A percentile compares a stretch with the other conserved stretches of the same genome.
Conservation (phyloP, 164 flowering plant genomes). For the Platanus orientalis region DNA sequence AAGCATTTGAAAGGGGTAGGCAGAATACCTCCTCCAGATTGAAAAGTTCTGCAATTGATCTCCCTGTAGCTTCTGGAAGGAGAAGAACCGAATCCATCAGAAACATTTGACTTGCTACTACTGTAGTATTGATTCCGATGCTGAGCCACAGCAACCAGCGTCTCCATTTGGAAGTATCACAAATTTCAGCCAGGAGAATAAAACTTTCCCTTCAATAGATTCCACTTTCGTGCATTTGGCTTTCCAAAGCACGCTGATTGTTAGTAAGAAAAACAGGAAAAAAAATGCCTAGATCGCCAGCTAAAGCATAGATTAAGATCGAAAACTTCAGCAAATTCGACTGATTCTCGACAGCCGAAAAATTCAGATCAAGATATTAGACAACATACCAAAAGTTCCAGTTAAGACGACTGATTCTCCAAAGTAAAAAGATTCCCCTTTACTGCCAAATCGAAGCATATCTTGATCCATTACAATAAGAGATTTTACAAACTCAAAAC, state of each 20-base stretch:
- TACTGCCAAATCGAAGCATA: too few relatives aligned
- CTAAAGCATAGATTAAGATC: not conserved
- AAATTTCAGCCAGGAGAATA: not conserved
- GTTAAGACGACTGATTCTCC: not conserved
- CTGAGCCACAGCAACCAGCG: conserved; percentile 55
- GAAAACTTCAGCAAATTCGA: not conserved
- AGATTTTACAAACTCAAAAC: not conserved
- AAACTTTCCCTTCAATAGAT: not conserved
- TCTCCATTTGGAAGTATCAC: conserved; percentile 44
- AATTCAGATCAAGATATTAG: not conserved
- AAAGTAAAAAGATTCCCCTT: not conserved
- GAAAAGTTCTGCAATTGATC: conserved; percentile 55
- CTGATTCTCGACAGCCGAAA: too few relatives aligned
- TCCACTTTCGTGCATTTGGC: not conserved
- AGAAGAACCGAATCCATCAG: conserved; percentile 30
- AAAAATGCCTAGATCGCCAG: not conserved
- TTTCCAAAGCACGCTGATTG: too few relatives aligned
- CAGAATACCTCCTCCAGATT: conserved; percentile 51
- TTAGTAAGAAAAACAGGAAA: too few relatives aligned
- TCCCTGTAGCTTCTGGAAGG: conserved; percentile 38
- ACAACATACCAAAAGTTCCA: not conserved
- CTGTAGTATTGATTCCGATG: conserved; percentile 51
- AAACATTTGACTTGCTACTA: conserved; percentile 23
- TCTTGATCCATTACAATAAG: too few relatives aligned
- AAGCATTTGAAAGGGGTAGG: conserved; percentile 43